Conservation (phyloP, 495 filamentous ascomycete species). For the Sordaria brevicollis region DNA sequence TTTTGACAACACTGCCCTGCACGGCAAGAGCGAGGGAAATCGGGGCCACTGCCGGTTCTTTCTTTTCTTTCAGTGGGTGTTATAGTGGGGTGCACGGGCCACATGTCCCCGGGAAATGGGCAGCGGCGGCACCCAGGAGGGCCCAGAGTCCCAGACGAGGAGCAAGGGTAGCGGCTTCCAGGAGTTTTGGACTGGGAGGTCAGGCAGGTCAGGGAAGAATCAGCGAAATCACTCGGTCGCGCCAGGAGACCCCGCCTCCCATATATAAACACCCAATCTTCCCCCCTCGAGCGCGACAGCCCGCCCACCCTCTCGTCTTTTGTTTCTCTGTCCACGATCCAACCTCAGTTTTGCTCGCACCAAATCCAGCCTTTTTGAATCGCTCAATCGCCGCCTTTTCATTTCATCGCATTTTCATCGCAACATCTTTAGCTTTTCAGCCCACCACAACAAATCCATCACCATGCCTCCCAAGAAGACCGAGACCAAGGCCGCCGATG, state of each 20-base stretch:
- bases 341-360: background rate
- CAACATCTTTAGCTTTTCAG: constrained; percentile 2
- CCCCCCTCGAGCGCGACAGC: constrained; percentile 35
- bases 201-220: constrained; percentile 12
- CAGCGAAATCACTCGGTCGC: constrained; percentile 26
- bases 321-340: constrained; percentile 14
- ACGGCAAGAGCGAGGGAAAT: background rate
- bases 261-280: constrained; percentile 39
- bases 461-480: constrained; percentile 60
- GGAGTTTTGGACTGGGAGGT: constrained; percentile 3
- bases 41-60: background rate
- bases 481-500: constrained; percentile 13
- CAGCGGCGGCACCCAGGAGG: background rate
- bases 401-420: background rate
- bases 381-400: background rate
- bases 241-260: constrained; percentile 28
- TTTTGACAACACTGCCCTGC: too few relatives aligned
- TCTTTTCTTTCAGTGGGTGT: background rate
- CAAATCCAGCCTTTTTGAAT: background rate
- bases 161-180: background rate
- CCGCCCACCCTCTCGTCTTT: constrained; percentile 28
- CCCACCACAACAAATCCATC: constrained; percentile 18
- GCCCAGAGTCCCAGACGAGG: too few relatives aligned
- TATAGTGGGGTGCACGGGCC: constrained; percentile 14
- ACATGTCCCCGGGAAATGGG: constrained; percentile 12